Evolutionary conservation across 495 filamentous ascomycete genomes (phyloP), one percentile per base, ranked within the genome.

Genomic region (Cryomyces antarcticus): DNA sequence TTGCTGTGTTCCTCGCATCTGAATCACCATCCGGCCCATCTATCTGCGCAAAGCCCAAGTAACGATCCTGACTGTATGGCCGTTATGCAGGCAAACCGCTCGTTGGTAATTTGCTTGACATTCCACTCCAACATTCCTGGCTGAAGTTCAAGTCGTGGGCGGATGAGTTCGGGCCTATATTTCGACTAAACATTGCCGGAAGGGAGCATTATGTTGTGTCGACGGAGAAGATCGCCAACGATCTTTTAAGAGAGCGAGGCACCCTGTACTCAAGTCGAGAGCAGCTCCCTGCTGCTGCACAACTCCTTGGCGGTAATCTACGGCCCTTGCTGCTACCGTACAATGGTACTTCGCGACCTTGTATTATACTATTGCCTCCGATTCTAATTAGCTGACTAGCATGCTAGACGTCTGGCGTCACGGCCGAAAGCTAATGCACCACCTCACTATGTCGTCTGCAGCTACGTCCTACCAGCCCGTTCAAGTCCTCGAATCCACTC

Each of bases 101-200:
- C 9, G 0, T 47, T 31, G 49, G 49, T 31, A 48, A 51, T 27
- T 37, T 57, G n/a, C 51, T 50, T 29, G 49, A 57, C 29, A 49
- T 58, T n/a, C 55, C 56, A 4, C 53, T 49, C 5, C 12, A 48
- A 29, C 53, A 54, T 35, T 48, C 50, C 12, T 67, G 63, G 63
- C 39, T 67, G 38, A 59, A 63, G 41, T 64, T 67, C 49, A 52
- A 55, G 12, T 49, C 57, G 37, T 67, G 63, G 63, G 43, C 57
- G 3, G 44, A 63, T 24, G 38, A 49, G 38, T 65, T 63, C 49
- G 63, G 63, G 13, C 59, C 57, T 5, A 52, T 64, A 17, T 61
- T 58, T 46, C 48, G 51, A 13, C 46, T 55, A 6, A 53, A 55
- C 36, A 52, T 64, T 33, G 41, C 46, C 9, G 54, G 57, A 11